phyloP scores from a whole-genome alignment of 1,284 basidiomycete genomes.

The Pyrrhoderma noxium region DNA sequence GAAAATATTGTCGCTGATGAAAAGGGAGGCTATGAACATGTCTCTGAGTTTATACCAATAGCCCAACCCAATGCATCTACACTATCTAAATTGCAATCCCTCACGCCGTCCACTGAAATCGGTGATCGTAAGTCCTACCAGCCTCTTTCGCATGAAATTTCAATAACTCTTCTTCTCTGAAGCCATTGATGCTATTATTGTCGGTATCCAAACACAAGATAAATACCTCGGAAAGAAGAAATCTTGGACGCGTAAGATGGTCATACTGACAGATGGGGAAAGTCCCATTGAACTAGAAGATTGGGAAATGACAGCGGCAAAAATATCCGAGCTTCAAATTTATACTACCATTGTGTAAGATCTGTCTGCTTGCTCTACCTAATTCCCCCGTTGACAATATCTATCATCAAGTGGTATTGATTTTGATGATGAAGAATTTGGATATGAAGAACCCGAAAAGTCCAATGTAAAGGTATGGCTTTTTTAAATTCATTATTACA shows the following conservation, averaged over 20 bases:
- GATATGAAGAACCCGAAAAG: constrained; percentile 62
- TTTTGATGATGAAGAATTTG: constrained; percentile 71
- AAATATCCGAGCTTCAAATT: constrained; percentile 56
- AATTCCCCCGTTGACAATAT: no score
- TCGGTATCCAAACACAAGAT: constrained; percentile 74
- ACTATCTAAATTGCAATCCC: constrained; percentile 62
- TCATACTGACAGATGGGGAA: constrained; percentile 77
- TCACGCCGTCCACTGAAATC: constrained; percentile 50
- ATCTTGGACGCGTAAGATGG: constrained; percentile 76
- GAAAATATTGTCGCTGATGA: constrained; percentile 63
- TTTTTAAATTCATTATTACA: neutral
- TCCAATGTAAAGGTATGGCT: constrained; percentile 54
- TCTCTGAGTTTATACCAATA: constrained; percentile 74
- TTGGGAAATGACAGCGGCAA: constrained; percentile 65
- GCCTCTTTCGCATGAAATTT: constrained; percentile 22
- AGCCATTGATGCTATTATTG: constrained; percentile 87
- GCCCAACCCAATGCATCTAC: constrained; percentile 71
- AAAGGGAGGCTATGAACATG: constrained; percentile 66
- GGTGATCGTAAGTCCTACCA: constrained; percentile 58
- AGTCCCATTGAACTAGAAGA: constrained; percentile 63
- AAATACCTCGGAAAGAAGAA: constrained; percentile 54
- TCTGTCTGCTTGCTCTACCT: no score
- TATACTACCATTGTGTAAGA: constrained; percentile 61
- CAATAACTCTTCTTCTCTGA: constrained; percentile 2
- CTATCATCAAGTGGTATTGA: constrained; percentile 78